Evolutionary conservation across 371 early-diverging fungal genomes (phyloP).

Genomic region (Mortierella sp.): DNA sequence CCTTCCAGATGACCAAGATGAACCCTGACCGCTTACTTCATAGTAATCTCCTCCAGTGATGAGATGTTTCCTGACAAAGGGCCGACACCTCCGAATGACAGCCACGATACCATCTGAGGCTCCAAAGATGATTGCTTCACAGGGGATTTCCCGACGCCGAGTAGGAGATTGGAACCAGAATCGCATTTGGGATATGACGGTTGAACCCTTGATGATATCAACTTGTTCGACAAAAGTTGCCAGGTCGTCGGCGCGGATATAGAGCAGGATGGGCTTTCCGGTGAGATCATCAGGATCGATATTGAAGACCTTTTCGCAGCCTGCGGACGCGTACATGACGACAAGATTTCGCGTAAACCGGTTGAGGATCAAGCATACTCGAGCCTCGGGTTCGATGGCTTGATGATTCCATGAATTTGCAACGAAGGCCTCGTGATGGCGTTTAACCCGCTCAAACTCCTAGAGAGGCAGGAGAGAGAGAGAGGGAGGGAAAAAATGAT

Average conservation of each 20-base stretch:
- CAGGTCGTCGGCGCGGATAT: constrained; percentile 32
- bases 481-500: too few species aligned
- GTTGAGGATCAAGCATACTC: constrained; percentile 38
- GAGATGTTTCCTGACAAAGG: constrained; percentile 22
- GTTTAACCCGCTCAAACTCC: constrained; percentile 30
- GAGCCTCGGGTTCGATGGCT: constrained; percentile 29
- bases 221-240: constrained; percentile 26
- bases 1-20: not conserved
- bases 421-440: constrained; percentile 26
- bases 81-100: constrained; percentile 19
- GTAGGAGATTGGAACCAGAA: constrained; percentile 45
- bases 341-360: constrained; percentile 27
- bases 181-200: constrained; percentile 25
- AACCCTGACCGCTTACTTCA: not conserved
- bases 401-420: constrained; percentile 18
- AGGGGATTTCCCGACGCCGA: constrained; percentile 16
- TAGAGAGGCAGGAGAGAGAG: not conserved
- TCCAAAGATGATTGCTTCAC: constrained; percentile 33
- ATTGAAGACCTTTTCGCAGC: constrained; percentile 13
- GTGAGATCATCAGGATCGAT: constrained; percentile 14
- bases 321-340: constrained; percentile 40
- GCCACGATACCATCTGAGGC: constrained; percentile 25
- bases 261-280: constrained; percentile 31
- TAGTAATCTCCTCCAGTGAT: not conserved
- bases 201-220: constrained; percentile 23